A percentile compares a stretch with the other conserved stretches of the same genome.
phyloP scores from a whole-genome alignment of 306 rosid species.

The Gillenia trifoliata region DNA sequence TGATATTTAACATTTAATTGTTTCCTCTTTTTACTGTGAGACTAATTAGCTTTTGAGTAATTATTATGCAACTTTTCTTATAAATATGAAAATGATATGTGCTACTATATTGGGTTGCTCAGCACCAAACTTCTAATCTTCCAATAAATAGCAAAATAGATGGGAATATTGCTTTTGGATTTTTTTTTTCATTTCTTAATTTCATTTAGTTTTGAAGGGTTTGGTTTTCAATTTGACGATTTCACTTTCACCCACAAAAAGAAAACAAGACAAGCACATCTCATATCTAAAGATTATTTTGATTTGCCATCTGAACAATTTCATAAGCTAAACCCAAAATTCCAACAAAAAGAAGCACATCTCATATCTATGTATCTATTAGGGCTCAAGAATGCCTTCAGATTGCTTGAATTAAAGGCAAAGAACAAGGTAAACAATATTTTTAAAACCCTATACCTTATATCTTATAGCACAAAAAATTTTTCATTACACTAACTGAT shows the following conservation, averaged over 20 bases:
- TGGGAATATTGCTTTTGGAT: neutral
- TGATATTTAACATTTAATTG: neutral
- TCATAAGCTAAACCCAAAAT: neutral
- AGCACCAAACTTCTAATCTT: neutral
- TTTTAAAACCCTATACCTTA: no score
- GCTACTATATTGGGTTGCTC: neutral
- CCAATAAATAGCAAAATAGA: neutral
- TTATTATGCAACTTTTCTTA: neutral
- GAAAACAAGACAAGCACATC: no score
- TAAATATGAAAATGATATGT: neutral
- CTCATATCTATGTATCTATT: no score
- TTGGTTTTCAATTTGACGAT: neutral
- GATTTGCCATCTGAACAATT: neutral
- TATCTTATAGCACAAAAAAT: no score
- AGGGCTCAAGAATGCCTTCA: neutral
- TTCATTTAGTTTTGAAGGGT: no score
- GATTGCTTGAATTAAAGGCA: slow-evolving; percentile 10
- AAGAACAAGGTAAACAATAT: slow-evolving; percentile 13
- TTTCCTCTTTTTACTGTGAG: neutral
- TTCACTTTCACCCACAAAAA: neutral
- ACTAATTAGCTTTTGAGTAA: neutral
- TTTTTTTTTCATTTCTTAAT: neutral
- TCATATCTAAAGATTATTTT: no score
- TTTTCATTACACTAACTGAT: no score
- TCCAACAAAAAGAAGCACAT: no score